Percentiles rank a stretch among this genome's conserved stretches.
Conservation (phyloP, 2,329 filamentous ascomycete genomes). For the Ilyonectria destructans region DNA sequence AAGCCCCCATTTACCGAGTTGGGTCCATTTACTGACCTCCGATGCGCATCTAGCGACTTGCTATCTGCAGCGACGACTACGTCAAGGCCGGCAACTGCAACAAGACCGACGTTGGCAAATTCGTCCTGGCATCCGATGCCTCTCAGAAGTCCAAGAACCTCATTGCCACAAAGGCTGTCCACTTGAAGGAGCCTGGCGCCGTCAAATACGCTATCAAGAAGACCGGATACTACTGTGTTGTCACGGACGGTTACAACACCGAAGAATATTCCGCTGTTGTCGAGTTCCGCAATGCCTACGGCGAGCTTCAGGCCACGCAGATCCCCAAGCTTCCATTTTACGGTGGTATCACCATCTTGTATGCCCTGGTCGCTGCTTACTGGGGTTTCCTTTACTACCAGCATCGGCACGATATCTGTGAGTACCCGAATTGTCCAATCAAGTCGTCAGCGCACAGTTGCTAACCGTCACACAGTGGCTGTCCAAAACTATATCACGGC, state of each 20-base stretch:
- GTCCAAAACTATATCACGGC: constrained; percentile 99
- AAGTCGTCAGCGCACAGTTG: neutral
- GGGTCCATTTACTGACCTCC: constrained; percentile 11
- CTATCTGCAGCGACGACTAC: constrained; percentile 82
- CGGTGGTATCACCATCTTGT: constrained; percentile 92
- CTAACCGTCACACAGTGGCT: constrained; percentile 72
- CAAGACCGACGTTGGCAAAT: constrained; percentile 84
- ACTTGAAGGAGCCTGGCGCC: constrained; percentile 81
- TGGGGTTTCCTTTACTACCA: constrained; percentile 98
- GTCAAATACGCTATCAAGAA: constrained; percentile 89
- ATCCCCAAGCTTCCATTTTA: constrained; percentile 99
- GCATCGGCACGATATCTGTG: constrained; percentile 91
- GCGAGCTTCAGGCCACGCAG: constrained; percentile 94
- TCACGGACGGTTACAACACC: constrained; percentile 79
- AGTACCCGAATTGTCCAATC: constrained; percentile 50
- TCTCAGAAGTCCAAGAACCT: constrained; percentile 79
- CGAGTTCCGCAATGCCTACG: constrained; percentile 96
- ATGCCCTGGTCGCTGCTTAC: constrained; percentile 85
- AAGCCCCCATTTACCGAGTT: constrained; percentile 22
- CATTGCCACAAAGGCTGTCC: constrained; percentile 85
- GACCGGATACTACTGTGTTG: constrained; percentile 97
- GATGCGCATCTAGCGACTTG: constrained; percentile 54
- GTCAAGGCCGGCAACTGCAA: constrained; percentile 82
- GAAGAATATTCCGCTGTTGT: constrained; percentile 85
- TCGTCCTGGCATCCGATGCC: constrained; percentile 85